phyloP scores from a whole-genome alignment of 331 rosid genomes.

The Stylosanthes scabra region DNA sequence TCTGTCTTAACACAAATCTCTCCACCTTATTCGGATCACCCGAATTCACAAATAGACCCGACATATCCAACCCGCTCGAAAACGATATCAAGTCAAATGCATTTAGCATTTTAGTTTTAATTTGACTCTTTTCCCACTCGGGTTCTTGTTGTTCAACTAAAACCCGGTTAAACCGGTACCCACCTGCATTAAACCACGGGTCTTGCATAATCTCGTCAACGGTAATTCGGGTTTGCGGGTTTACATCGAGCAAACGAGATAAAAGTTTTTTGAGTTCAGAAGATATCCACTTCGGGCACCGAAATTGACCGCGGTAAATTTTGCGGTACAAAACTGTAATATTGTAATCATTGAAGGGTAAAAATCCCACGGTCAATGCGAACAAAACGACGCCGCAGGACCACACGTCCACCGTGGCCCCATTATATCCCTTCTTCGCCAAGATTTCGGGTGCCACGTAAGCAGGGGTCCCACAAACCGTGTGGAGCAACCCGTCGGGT shows the following conservation, averaged over 20 bases:
- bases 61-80: constrained; percentile 67
- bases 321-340: constrained; percentile 62
- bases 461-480: constrained; percentile 87
- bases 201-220: constrained; percentile 61
- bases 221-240: constrained; percentile 64
- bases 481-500: constrained; percentile 73
- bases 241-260: constrained; percentile 65
- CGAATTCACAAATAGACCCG: constrained; percentile 52
- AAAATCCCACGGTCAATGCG: constrained; percentile 54
- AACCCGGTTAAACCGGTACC: not conserved
- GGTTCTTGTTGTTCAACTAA: constrained; percentile 12
- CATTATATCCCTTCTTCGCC: constrained; percentile 74
- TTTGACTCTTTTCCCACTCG: not conserved
- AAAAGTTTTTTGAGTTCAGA: constrained; percentile 51
- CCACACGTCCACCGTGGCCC: constrained; percentile 81
- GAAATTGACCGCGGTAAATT: constrained; percentile 76
- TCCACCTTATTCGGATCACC: constrained; percentile 43
- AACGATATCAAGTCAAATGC: constrained; percentile 84
- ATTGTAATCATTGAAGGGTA: constrained; percentile 75
- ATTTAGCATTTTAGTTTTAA: constrained; percentile 48
- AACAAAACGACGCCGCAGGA: constrained; percentile 78
- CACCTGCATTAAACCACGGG: constrained; percentile 60
- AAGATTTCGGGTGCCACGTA: constrained; percentile 91
- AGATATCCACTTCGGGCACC: constrained; percentile 66
- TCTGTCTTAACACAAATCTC: constrained; percentile 55